phyloP scores from a whole-genome alignment of 2,329 filamentous ascomycete genomes.

The Scedosporium minutisporum region DNA sequence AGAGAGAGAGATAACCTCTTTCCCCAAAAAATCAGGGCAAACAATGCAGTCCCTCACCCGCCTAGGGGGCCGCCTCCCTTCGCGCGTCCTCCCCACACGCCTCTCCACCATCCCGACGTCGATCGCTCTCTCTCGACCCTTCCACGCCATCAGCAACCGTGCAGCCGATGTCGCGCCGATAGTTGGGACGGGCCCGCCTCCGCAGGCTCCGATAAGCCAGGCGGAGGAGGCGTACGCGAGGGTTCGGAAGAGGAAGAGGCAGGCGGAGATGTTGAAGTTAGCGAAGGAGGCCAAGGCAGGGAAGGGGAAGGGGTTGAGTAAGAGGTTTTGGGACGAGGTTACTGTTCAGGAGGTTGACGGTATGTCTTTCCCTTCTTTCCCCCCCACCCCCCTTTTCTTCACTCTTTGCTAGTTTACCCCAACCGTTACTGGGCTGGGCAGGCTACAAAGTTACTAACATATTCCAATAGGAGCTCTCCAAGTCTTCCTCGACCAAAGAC shows the following conservation, averaged over 20 bases:
- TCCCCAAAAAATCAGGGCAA: not conserved
- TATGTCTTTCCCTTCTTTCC: slow-evolving; percentile 22
- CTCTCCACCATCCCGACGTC: not conserved
- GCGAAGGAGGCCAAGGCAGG: slow-evolving; percentile 34
- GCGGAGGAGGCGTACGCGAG: slow-evolving; percentile 24
- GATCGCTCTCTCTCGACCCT: not conserved
- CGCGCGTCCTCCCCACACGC: not conserved
- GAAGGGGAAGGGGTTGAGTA: slow-evolving; percentile 37
- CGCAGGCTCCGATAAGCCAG: slow-evolving; percentile 37
- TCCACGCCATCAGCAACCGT: slow-evolving; percentile 21
- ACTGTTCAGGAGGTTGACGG: slow-evolving; percentile 57
- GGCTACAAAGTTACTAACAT: not conserved
- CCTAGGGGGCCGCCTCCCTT: not conserved
- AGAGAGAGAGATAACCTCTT: not conserved
- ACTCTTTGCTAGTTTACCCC: not conserved
- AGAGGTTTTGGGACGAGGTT: slow-evolving; percentile 86
- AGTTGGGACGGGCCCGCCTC: slow-evolving; percentile 49
- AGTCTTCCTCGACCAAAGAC: slow-evolving; percentile 67
- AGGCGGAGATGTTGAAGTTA: slow-evolving; percentile 44
- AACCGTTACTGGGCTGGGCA: not conserved
- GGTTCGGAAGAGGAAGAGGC: slow-evolving; percentile 39
- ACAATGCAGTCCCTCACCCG: slow-evolving; percentile 2
- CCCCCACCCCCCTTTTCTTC: not conserved
- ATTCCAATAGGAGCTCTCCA: slow-evolving; percentile 32
- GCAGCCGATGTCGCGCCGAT: slow-evolving; percentile 41